Conservation (phyloP, 2,329 filamentous ascomycete species). For the Orbilia ellipsospora region DNA sequence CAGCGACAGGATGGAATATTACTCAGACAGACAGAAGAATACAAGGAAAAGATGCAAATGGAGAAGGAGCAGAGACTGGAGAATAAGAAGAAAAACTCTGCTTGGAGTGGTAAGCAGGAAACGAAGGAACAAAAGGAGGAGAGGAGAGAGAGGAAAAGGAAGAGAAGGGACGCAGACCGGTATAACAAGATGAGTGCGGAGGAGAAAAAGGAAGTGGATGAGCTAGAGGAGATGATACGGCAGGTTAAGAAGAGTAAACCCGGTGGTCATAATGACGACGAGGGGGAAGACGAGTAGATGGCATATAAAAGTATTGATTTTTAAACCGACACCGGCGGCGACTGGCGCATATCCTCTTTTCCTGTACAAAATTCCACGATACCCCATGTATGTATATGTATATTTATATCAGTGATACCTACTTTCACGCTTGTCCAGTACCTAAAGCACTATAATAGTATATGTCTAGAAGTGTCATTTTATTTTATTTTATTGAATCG, state of each 20-base stretch:
- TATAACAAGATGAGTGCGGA: constrained; percentile 74
- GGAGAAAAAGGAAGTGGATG: constrained; percentile 73
- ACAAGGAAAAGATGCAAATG: constrained; percentile 63
- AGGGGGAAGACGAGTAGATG: constrained; percentile 51
- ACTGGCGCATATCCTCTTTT: not conserved
- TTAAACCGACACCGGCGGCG: not conserved
- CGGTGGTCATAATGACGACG: constrained; percentile 57
- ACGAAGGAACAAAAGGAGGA: constrained; percentile 73
- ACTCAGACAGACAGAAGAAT: constrained; percentile 59
- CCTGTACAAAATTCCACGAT: too few relatives aligned
- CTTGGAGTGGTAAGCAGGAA: constrained; percentile 63
- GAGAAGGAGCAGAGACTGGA: constrained; percentile 60
- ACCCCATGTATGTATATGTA: too few relatives aligned
- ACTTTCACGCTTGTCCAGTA: too few relatives aligned
- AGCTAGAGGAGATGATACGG: constrained; percentile 74
- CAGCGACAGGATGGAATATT: constrained; percentile 70
- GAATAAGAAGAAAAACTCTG: constrained; percentile 62
- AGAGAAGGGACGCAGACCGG: constrained; percentile 72
- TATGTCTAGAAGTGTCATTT: too few relatives aligned
- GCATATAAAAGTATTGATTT: not conserved
- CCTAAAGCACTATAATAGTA: too few relatives aligned
- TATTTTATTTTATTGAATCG: too few relatives aligned
- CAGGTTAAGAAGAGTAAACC: constrained; percentile 72
- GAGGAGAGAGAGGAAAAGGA: constrained; percentile 78
- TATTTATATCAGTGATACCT: too few relatives aligned